Evolutionary conservation across 2,329 filamentous ascomycete genomes (phyloP).

Genomic region (Calonectria fujianensis): DNA sequence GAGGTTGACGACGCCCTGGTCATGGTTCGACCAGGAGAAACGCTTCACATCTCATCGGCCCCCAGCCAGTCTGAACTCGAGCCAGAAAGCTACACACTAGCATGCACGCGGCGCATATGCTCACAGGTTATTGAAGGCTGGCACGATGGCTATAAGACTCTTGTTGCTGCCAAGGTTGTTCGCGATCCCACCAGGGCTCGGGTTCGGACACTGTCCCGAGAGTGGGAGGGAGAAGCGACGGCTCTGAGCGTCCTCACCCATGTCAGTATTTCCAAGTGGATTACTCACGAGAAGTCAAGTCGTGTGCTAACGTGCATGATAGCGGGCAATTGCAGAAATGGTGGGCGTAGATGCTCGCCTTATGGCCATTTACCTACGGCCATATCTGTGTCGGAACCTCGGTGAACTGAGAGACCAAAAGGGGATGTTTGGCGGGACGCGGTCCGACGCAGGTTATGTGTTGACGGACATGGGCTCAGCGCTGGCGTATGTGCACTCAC

Average conservation of each 20-base stretch:
- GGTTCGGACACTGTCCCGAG: background rate
- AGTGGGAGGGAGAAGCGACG: background rate
- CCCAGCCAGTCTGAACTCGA: background rate
- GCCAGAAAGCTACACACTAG: background rate
- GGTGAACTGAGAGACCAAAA: background rate
- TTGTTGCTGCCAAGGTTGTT: background rate
- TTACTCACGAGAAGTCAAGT: background rate
- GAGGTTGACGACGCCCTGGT: background rate
- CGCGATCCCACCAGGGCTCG: background rate
- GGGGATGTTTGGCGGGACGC: background rate
- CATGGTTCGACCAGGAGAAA: background rate
- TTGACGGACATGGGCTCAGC: background rate
- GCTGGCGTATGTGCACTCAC: background rate
- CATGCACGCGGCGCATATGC: background rate
- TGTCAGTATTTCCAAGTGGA: background rate
- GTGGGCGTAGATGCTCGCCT: background rate
- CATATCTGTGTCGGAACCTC: background rate
- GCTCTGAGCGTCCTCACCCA: background rate
- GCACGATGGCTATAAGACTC: background rate
- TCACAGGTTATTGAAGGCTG: background rate
- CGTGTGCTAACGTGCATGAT: background rate
- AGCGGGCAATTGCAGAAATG: background rate
- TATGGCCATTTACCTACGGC: background rate
- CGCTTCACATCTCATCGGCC: background rate
- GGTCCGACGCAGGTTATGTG: background rate